These are phyloP conservation scores for Suillus spraguei DNA, from an alignment of 768 basidiomycete genomes.

Conservation along the genomic window DNA sequence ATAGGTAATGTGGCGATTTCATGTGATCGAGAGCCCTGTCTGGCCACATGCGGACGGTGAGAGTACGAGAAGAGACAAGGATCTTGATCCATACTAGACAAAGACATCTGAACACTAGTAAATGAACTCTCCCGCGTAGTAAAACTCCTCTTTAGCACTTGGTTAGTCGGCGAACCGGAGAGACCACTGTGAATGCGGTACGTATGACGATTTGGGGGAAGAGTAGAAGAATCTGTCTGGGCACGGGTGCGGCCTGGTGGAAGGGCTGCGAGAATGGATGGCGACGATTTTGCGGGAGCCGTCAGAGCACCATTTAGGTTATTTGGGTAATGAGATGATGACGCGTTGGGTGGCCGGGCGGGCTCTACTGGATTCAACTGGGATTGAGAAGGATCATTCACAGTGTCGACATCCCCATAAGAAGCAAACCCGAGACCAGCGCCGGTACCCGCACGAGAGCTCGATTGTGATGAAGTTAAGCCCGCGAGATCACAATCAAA, in stretches of 20 bases:
- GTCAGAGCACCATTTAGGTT: neutral
- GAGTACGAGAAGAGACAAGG: conserved; percentile 2
- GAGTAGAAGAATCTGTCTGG: conserved; percentile 23
- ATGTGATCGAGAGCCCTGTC: conserved; percentile 14
- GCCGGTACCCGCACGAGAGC: conserved; percentile 51
- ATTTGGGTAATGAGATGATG: conserved; percentile 10
- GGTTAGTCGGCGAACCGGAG: conserved; percentile 15
- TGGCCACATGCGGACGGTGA: conserved; percentile 1
- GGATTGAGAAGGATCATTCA: neutral
- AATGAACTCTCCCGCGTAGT: conserved; percentile 15
- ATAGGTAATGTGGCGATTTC: conserved; percentile 11
- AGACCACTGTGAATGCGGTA: conserved; percentile 16
- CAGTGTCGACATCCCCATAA: conserved; percentile 21
- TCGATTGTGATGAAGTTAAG: conserved; percentile 50
- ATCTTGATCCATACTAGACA: conserved; percentile 2
- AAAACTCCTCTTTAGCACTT: conserved; percentile 24
- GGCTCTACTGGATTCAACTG: conserved; percentile 3
- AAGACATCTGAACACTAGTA: conserved; percentile 6
- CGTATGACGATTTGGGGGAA: conserved; percentile 11
- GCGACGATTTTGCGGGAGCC: conserved; percentile 12
- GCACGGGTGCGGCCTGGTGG: conserved; percentile 24
- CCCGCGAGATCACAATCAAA: conserved; percentile 60
- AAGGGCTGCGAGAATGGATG: conserved; percentile 4
- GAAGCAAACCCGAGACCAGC: conserved; percentile 47
- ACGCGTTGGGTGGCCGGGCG: neutral